phyloP scores from a whole-genome alignment of 495 filamentous ascomycete genomes.

The Aspergillus saccharolyticus region DNA sequence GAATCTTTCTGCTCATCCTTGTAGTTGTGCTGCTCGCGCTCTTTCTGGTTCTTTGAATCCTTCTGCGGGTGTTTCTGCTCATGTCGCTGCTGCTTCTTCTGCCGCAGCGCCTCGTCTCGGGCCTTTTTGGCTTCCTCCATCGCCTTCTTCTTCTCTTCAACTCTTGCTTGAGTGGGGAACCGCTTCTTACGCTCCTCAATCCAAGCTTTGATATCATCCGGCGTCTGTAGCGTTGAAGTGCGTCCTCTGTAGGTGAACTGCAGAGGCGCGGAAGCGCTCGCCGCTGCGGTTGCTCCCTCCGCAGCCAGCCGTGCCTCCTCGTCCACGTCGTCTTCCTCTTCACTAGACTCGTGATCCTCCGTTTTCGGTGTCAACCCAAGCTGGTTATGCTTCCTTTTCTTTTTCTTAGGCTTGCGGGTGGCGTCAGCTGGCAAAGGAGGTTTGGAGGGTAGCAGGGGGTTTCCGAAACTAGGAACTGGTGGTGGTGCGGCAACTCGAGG shows the following conservation, averaged over 20 bases:
- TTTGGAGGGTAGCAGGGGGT: slow-evolving; percentile 51
- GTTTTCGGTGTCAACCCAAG: slow-evolving; percentile 73
- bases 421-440: slow-evolving; percentile 46
- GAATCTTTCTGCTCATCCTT: slow-evolving; percentile 24
- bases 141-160: slow-evolving; percentile 46
- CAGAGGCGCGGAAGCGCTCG: slow-evolving; percentile 27
- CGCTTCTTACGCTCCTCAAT: slow-evolving; percentile 72
- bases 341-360: slow-evolving; percentile 66
- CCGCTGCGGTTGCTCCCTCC: slow-evolving; percentile 17
- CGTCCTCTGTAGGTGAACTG: slow-evolving; percentile 41
- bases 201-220: slow-evolving; percentile 72
- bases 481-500: slow-evolving; percentile 48
- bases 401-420: slow-evolving; percentile 58
- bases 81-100: slow-evolving; percentile 24
- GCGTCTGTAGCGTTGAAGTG: slow-evolving; percentile 45
- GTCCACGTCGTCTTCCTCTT: slow-evolving; percentile 67
- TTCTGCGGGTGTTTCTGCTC: slow-evolving; percentile 29
- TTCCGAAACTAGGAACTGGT: slow-evolving; percentile 58
- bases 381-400: slow-evolving; percentile 71
- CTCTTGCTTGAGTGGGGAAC: slow-evolving; percentile 67
- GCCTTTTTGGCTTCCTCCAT: slow-evolving; percentile 39
- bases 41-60: slow-evolving; percentile 24
- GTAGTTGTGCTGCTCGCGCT: slow-evolving; percentile 19
- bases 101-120: slow-evolving; percentile 27
- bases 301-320: slow-evolving; percentile 55